A percentile compares a stretch with the other conserved stretches of the same genome.
Evolutionary conservation across 805 yeast species (phyloP).

Genomic region (Candida cerambycidarum): DNA sequence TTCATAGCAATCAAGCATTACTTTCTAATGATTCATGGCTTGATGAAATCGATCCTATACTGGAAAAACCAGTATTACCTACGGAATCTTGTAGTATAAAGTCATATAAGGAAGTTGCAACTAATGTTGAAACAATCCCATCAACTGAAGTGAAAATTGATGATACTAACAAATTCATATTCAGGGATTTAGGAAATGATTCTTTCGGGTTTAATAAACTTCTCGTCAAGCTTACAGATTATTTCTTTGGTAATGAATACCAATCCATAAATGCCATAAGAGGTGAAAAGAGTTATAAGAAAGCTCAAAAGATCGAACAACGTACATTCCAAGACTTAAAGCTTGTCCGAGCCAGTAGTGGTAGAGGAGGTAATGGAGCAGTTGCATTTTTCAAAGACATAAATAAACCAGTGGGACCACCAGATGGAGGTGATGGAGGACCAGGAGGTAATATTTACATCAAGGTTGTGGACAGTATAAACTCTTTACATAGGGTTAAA

Average conservation of each 20-base stretch:
- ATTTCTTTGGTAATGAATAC: slow-evolving; percentile 41
- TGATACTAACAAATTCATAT: slow-evolving; percentile 13
- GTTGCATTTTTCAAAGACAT: slow-evolving; percentile 87
- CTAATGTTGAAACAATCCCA: neutral
- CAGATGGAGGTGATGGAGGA: slow-evolving; percentile 99
- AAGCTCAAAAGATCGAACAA: slow-evolving; percentile 36
- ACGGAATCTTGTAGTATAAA: slow-evolving; percentile 1
- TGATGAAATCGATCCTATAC: slow-evolving; percentile 10
- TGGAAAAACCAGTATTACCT: slow-evolving; percentile 7
- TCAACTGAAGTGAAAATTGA: slow-evolving; percentile 5
- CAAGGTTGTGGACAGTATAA: slow-evolving; percentile 71
- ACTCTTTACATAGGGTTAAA: slow-evolving; percentile 68
- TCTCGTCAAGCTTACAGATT: slow-evolving; percentile 32
- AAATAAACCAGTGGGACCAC: slow-evolving; percentile 83
- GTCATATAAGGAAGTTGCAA: neutral
- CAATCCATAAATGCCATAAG: slow-evolving; percentile 39
- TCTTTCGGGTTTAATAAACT: slow-evolving; percentile 15
- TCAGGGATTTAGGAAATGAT: slow-evolving; percentile 21
- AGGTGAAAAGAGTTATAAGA: slow-evolving; percentile 27
- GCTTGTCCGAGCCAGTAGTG: slow-evolving; percentile 66
- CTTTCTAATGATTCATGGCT: slow-evolving; percentile 15
- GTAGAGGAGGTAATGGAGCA: slow-evolving; percentile 86
- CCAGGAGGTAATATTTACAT: slow-evolving; percentile 85
- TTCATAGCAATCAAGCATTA: neutral
- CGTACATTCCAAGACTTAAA: slow-evolving; percentile 58